A percentile compares a stretch with the other conserved stretches of the same genome.
phyloP scores from a whole-genome alignment of 345 rosid species.

The Eucalyptus dawsonii region DNA sequence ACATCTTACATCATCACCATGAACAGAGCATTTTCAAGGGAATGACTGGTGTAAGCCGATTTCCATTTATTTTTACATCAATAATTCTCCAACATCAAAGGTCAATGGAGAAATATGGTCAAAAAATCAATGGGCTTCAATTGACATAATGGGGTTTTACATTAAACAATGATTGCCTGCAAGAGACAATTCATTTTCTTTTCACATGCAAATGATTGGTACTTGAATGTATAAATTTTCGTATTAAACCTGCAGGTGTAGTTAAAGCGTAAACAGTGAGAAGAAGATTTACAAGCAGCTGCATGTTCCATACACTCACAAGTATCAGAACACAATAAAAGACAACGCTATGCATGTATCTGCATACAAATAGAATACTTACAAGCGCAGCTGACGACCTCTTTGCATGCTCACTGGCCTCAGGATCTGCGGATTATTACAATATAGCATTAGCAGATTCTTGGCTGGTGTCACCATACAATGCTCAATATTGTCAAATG shows the following conservation, averaged over 20 bases:
- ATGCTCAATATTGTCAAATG: not conserved
- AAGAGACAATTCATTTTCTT: not conserved
- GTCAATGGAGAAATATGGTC: not conserved
- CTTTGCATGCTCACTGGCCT: constrained; percentile 54
- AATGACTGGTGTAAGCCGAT: not conserved
- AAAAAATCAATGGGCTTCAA: too few relatives aligned
- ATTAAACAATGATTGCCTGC: not conserved
- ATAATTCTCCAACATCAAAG: not conserved
- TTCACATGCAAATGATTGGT: not conserved
- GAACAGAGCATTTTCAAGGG: not conserved
- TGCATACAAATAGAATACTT: constrained; percentile 21
- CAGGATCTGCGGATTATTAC: constrained; percentile 53
- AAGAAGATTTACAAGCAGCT: not conserved
- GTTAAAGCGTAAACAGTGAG: not conserved
- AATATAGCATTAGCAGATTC: not conserved
- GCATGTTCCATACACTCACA: not conserved
- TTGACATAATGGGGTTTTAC: too few relatives aligned
- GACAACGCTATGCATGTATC: not conserved
- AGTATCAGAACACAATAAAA: not conserved
- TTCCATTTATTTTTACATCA: not conserved
- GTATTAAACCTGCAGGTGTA: not conserved
- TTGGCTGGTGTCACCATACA: not conserved
- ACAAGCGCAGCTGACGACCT: constrained; percentile 90
- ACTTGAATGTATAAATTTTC: not conserved
- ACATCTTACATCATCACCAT: not conserved